A percentile compares a stretch with the other conserved stretches of the same genome.
Evolutionary conservation across 2,329 filamentous ascomycete genomes (phyloP).

Genomic region (Lasiodiplodia citricola): DNA sequence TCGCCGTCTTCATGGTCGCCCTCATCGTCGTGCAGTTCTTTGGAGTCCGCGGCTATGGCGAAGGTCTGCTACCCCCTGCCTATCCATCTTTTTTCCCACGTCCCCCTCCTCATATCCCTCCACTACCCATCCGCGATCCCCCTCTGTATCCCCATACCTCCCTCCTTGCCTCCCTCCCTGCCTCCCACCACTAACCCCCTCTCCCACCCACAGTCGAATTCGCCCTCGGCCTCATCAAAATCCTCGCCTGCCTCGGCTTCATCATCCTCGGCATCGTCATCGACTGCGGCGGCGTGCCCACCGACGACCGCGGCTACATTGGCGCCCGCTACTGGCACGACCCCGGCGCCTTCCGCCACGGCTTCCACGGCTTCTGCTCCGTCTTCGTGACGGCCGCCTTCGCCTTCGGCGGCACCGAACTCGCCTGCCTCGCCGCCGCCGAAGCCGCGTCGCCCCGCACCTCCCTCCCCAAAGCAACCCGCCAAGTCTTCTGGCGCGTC

Average conservation of each 20-base stretch:
- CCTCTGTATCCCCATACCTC: no score
- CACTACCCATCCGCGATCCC: no score
- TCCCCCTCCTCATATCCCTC: no score
- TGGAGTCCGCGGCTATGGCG: constrained; percentile 48
- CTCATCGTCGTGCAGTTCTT: constrained; percentile 46
- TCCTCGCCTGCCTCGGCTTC: constrained; percentile 60
- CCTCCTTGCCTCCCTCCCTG: no score
- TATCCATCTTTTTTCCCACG: no score
- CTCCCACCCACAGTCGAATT: constrained; percentile 56
- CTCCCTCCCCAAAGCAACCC: constrained; percentile 50
- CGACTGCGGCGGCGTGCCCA: constrained; percentile 64
- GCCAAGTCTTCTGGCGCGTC: constrained; percentile 56
- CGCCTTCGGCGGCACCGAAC: constrained; percentile 66
- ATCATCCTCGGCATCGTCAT: constrained; percentile 25
- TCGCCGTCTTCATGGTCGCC: constrained; percentile 45
- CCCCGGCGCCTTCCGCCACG: constrained; percentile 61
- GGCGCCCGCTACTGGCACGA: constrained; percentile 66
- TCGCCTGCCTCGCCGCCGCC: constrained; percentile 65
- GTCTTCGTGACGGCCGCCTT: constrained; percentile 70
- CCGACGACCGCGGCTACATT: constrained; percentile 61
- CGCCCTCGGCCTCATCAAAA: constrained; percentile 62
- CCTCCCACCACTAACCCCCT: no score
- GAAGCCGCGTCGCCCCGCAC: constrained; percentile 63
- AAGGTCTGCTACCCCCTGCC: constrained; percentile 29
- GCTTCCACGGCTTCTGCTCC: constrained; percentile 68